Base-by-base conservation (phyloP, 805 yeast genomes). In the Teunomyces tritomae region DNA sequence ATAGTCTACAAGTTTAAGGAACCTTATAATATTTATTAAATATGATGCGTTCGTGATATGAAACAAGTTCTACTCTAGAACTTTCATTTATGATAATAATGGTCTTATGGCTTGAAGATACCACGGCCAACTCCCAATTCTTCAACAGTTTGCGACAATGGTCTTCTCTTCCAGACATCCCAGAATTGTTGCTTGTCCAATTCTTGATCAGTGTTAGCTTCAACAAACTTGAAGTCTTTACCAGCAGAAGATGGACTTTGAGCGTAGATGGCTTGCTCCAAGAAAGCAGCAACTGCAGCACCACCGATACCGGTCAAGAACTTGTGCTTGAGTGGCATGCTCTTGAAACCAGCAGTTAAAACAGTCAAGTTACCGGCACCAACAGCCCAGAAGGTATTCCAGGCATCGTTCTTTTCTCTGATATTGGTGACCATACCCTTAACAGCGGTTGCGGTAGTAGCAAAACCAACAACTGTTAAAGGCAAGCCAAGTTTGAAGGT, bases 161-260 rank as follows among this genome's bases (percentile, higher is more conserved):
- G 96, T 60, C 87, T 80, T 74, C 96, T 84, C 71, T 83, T 80
- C 63, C 82, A 80, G 32, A 84, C 83, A 54, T 87, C 92, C 90
- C 90, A 89, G 70, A 87, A 86, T 33, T 83, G 83, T 56, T 61
- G 66, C 53, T 61, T 63, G 43, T 63, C 73, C 44, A 71, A 56
- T 16, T 67, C 67, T 49, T 64, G 64, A 49, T 57, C 67, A 53
- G 69, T 67, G 67, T 66, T 75, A 39, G 70, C 74, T 35, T 68
- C 61, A 30, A 66, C 70, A 55, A 67, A 69, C 32, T 65, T 73
- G 36, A 64, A 65, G 49, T 71, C 67, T 52, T 56, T 58, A 37
- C 73, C 73, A 24, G 71, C 71, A 45, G 69, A 68, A 43, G 67
- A 61, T 36, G 71, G 57, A 20, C 73, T 64, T 55, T 73, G 76